phyloP scores from a whole-genome alignment of 306 rosid species.

The Pyrus betulifolia region DNA sequence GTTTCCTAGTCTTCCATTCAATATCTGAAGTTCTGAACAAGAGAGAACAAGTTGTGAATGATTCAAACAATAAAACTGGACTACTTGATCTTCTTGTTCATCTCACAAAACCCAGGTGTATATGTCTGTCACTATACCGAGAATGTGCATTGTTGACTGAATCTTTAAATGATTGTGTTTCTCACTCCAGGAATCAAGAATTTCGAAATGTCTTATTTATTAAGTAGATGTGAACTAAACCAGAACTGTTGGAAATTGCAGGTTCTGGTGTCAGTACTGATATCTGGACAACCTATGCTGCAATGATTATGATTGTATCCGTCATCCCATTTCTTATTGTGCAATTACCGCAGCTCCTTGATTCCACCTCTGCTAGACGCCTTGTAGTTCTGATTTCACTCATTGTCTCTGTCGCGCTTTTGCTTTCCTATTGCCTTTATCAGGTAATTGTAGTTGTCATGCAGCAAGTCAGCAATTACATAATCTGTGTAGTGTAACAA shows the following conservation, averaged over 20 bases:
- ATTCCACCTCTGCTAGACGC: conserved; percentile 65
- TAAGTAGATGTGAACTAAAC: background rate
- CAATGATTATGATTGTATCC: conserved; percentile 71
- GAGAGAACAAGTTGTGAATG: background rate
- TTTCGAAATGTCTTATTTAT: background rate
- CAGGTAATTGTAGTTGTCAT: conserved; percentile 43
- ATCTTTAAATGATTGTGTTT: background rate
- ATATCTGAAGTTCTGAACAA: background rate
- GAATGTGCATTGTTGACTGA: background rate
- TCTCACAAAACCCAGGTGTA: background rate
- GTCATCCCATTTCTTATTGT: conserved; percentile 75
- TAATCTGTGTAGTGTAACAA: background rate
- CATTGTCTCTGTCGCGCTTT: conserved; percentile 40
- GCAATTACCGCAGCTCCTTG: conserved; percentile 74
- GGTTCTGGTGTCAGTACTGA: conserved; percentile 97
- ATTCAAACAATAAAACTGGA: background rate
- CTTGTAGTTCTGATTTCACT: conserved; percentile 75
- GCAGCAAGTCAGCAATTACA: background rate
- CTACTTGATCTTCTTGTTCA: background rate
- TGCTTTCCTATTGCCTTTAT: conserved; percentile 62
- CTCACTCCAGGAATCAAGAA: background rate
- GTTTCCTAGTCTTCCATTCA: background rate
- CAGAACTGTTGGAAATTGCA: conserved; percentile 29
- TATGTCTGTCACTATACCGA: too few species aligned
- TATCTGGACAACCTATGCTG: conserved; percentile 89